These are phyloP conservation scores for Ustilago trichophora DNA, from an alignment of 1,284 basidiomycete species.

Conservation along the genomic window DNA sequence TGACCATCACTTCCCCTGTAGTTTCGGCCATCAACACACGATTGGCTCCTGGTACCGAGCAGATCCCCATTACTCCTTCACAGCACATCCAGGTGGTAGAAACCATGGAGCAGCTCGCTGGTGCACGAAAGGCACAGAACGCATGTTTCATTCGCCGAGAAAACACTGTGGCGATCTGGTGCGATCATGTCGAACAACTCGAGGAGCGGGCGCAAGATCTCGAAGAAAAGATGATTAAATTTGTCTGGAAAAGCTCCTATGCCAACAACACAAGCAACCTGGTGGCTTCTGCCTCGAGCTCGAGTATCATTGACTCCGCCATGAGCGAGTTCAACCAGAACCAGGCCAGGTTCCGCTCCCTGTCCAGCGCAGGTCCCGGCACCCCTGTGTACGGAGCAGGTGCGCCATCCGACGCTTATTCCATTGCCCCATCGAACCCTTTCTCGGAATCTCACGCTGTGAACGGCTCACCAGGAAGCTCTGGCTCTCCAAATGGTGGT, in stretches of 20 bases:
- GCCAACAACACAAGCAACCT: conserved; percentile 18
- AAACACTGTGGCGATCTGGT: conserved; percentile 78
- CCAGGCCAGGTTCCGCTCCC: conserved; percentile 20
- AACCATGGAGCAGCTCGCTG: conserved; percentile 73
- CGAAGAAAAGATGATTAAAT: conserved; percentile 80
- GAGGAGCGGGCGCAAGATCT: conserved; percentile 51
- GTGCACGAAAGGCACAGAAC: conserved; percentile 81
- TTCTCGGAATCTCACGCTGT: conserved; percentile 22
- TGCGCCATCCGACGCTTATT: conserved; percentile 2
- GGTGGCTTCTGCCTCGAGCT: background rate
- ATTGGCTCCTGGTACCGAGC: conserved; percentile 62
- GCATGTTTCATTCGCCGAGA: conserved; percentile 84
- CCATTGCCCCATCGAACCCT: conserved; percentile 16
- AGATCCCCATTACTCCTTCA: conserved; percentile 47
- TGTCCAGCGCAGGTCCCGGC: conserved; percentile 8
- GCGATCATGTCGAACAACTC: conserved; percentile 73
- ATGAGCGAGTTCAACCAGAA: conserved; percentile 32
- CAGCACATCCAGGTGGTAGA: conserved; percentile 64
- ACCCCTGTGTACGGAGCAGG: background rate
- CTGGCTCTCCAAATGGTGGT: background rate
- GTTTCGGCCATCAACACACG: conserved; percentile 74
- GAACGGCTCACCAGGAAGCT: background rate
- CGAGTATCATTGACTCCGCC: conserved; percentile 2
- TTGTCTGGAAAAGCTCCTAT: conserved; percentile 73
- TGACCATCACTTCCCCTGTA: conserved; percentile 81